Evolutionary conservation across 2,329 filamentous ascomycete species (phyloP), one percentile per base, ranked within the genome.

Genomic region (Fusarium praegraminearum): DNA sequence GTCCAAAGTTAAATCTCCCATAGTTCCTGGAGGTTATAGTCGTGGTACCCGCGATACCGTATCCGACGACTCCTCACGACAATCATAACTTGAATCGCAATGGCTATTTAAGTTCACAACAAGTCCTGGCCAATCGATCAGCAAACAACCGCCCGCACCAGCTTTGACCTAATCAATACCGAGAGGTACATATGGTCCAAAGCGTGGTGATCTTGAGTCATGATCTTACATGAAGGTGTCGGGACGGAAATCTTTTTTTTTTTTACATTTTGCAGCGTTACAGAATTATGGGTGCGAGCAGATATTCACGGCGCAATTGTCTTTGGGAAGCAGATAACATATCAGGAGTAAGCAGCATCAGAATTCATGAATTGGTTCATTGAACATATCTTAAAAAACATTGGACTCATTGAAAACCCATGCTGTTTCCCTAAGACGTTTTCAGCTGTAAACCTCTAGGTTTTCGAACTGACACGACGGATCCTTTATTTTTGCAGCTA

Each of bases 371-470:
- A 7, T 16, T 24, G 5, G 20, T 43, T 41, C 41, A n/a, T 28
- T 45, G n/a, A 12, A 30, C 16, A 43, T 18, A n/a, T 26, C 28
- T n/a, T 8, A 6, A 26, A 30, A 16, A 26, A 30, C 5, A 30
- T 45, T 12, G 7, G 5, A 16, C 22, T 13, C 7, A 43, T 44
- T 18, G 3, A 7, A 40, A 7, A 7, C 5, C 9, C 4, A 26
- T 26, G 0, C 9, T 3, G 7, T 44, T 44, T 1, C 24, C 9
- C 0, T 0, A 18, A 3, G 5, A 18, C 16, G 24, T 2, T 26
- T 20, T 16, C 9, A 11, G 5, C 3, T 44, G 10, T 15, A 26
- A 28, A 11, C 20, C 13, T 22, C 20, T 5, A 7, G 10, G 13
- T 22, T 22, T 16, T 41, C 38, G 12, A 22, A 20, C 20, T 15